Evolutionary conservation across 257 asterid genomes (phyloP).

Genomic region (Jacaranda mimosifolia): DNA sequence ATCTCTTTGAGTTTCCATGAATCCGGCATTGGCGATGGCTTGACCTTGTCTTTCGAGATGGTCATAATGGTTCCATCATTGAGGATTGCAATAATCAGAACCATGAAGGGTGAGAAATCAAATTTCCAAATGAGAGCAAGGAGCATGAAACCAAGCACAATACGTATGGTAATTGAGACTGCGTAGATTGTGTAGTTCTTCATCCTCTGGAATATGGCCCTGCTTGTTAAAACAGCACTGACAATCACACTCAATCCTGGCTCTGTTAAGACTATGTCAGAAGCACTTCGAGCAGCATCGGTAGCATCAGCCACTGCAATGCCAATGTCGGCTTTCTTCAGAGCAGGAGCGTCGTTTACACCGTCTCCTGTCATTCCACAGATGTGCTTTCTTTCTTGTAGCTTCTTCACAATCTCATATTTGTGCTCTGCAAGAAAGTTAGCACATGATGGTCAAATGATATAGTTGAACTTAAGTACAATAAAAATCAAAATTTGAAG

Average conservation of each 20-base stretch:
- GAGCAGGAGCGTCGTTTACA: constrained; percentile 68
- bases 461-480: neutral
- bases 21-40: constrained; percentile 68
- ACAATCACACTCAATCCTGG: constrained; percentile 65
- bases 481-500: too few relatives aligned
- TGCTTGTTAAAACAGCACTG: constrained; percentile 60
- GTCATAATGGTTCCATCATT: constrained; percentile 76
- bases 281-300: constrained; percentile 65
- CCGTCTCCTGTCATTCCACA: constrained; percentile 78
- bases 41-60: constrained; percentile 66
- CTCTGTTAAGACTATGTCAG: constrained; percentile 64
- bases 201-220: constrained; percentile 75
- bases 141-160: constrained; percentile 70
- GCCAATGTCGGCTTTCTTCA: constrained; percentile 65
- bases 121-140: constrained; percentile 70
- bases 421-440: constrained; percentile 55
- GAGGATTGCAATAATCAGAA: constrained; percentile 66
- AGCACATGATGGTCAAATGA: neutral
- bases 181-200: constrained; percentile 75
- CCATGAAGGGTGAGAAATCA: constrained; percentile 76
- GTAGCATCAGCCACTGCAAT: constrained; percentile 73
- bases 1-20: constrained; percentile 75
- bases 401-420: constrained; percentile 65
- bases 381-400: constrained; percentile 63
- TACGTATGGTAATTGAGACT: constrained; percentile 67